phyloP scores from a whole-genome alignment of 768 basidiomycete genomes.

The Psilocybe tampanensis region DNA sequence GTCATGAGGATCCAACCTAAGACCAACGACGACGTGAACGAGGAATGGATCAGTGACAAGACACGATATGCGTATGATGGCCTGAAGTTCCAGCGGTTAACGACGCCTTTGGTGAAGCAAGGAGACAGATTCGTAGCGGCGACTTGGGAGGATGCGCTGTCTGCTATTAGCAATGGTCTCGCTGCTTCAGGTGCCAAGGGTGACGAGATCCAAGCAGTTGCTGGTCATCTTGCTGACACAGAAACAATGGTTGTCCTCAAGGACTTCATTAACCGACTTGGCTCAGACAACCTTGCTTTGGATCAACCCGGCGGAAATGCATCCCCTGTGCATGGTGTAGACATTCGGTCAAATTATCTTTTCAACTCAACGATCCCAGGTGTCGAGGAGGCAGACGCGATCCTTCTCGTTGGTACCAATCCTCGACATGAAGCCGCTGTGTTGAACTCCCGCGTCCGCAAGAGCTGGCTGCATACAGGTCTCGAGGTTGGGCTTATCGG shows the following conservation, averaged over 20 bases:
- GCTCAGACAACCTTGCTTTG: conserved; percentile 89
- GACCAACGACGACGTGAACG: conserved; percentile 97
- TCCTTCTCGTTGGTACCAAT: conserved; percentile 94
- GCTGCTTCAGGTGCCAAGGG: conserved; percentile 77
- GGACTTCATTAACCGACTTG: conserved; percentile 89
- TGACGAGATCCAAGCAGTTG: conserved; percentile 94
- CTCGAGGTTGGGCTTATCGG: conserved; percentile 91
- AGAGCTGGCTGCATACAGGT: conserved; percentile 87
- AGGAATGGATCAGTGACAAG: conserved; percentile 99
- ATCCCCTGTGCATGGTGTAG: conserved; percentile 80
- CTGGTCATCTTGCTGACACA: conserved; percentile 91
- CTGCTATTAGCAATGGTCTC: conserved; percentile 79
- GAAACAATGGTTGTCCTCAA: conserved; percentile 93
- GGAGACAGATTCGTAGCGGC: conserved; percentile 93
- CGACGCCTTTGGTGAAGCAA: conserved; percentile 85
- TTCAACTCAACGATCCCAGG: conserved; percentile 94
- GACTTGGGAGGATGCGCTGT: conserved; percentile 89
- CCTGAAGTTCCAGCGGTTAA: conserved; percentile 91
- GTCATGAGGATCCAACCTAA: conserved; percentile 98
- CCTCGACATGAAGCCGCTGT: conserved; percentile 97
- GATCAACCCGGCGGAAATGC: conserved; percentile 72
- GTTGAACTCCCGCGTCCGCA: conserved; percentile 94
- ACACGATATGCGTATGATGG: conserved; percentile 97
- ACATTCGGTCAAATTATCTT: conserved; percentile 93
- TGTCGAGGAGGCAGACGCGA: conserved; percentile 88